phyloP scores from a whole-genome alignment of 306 rosid genomes.

The Trifolium subterraneum region DNA sequence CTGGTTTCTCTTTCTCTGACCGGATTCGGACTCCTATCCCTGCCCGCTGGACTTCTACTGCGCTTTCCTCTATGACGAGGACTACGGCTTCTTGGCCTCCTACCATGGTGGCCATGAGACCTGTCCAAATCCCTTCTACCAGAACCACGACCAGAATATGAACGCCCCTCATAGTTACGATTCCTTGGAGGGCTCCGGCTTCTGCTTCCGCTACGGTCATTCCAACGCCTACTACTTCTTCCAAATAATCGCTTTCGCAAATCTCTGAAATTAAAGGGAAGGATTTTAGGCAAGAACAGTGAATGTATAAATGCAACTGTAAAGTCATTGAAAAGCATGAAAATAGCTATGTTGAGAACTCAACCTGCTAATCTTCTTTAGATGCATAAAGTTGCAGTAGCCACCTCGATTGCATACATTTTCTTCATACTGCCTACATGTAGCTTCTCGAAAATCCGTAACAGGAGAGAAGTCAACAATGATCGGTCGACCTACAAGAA shows the following conservation, averaged over 20 bases:
- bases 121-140: conserved; percentile 83
- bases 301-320: background rate
- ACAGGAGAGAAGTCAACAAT: conserved; percentile 97
- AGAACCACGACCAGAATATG: conserved; percentile 67
- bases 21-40: conserved; percentile 64
- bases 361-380: conserved; percentile 95
- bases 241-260: conserved; percentile 85
- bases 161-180: conserved; percentile 75
- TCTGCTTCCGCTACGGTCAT: conserved; percentile 72
- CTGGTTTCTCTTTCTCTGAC: conserved; percentile 92
- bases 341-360: background rate
- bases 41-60: conserved; percentile 84
- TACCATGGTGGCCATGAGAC: conserved; percentile 67
- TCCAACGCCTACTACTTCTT: conserved; percentile 75
- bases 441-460: conserved; percentile 99
- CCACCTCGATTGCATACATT: conserved; percentile 98
- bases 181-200: conserved; percentile 88
- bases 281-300: background rate
- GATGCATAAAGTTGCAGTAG: conserved; percentile 97
- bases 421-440: conserved; percentile 99
- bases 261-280: conserved; percentile 63
- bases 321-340: background rate
- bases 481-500: conserved; percentile 80
- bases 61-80: conserved; percentile 75
- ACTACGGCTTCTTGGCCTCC: conserved; percentile 93